phyloP scores from a whole-genome alignment of 192 early-diverging fungal species.

The Pilaira anomala region DNA sequence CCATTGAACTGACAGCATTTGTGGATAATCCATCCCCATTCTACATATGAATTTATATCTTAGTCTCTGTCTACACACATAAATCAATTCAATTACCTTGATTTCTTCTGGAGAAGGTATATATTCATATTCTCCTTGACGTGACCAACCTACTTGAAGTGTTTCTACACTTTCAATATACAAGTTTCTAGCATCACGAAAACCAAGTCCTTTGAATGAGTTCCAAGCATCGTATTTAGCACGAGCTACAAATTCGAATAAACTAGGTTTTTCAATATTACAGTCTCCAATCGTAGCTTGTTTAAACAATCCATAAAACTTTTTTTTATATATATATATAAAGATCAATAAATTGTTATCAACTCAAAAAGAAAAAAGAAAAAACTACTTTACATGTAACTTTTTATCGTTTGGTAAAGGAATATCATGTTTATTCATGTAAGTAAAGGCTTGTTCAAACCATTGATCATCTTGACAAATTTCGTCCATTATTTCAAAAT shows the following conservation, averaged over 20 bases:
- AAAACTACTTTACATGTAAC: conserved; percentile 16
- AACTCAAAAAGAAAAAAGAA: not conserved
- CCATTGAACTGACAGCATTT: conserved; percentile 41
- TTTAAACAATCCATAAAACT: conserved; percentile 52
- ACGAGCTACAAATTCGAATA: conserved; percentile 43
- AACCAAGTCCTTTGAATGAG: conserved; percentile 40
- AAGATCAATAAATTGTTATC: not conserved
- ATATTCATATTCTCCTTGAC: conserved; percentile 26
- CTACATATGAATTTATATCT: not conserved
- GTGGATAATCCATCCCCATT: conserved; percentile 1
- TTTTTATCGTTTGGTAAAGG: conserved; percentile 23
- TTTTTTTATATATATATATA: not conserved
- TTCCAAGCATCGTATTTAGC: conserved; percentile 51
- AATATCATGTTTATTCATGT: conserved; percentile 23
- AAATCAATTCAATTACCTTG: not conserved
- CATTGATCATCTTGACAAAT: conserved; percentile 19
- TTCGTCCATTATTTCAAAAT: conserved; percentile 10
- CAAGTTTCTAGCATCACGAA: conserved; percentile 30
- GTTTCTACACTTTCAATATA: conserved; percentile 29
- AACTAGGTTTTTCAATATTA: conserved; percentile 31
- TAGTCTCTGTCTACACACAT: not conserved
- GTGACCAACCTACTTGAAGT: conserved; percentile 31
- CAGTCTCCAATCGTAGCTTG: conserved; percentile 47
- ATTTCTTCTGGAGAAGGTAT: not conserved
- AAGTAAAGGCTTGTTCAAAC: conserved; percentile 26